Conservation (phyloP, 495 filamentous ascomycete genomes). For the Penicillium canariense region DNA sequence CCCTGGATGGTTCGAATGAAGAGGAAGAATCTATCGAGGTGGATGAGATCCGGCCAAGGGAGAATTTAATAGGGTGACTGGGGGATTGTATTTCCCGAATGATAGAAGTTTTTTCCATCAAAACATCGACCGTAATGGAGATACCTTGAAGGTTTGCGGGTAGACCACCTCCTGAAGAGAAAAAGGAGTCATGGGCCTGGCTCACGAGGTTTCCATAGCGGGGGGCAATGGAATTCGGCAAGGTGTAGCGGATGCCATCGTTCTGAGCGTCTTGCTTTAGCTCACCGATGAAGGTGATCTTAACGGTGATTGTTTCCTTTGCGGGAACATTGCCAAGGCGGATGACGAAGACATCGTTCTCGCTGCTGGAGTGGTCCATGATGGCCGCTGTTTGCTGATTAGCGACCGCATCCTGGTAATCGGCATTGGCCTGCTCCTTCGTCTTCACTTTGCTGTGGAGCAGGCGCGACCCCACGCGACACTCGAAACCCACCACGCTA, state of each 20-base stretch:
- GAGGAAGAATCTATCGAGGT: slow-evolving; percentile 20
- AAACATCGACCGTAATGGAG: slow-evolving; percentile 58
- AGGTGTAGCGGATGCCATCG: slow-evolving; percentile 16
- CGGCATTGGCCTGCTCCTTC: slow-evolving; percentile 15
- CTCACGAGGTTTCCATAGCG: slow-evolving; percentile 4
- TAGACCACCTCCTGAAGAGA: neutral
- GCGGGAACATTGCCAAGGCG: slow-evolving; percentile 20
- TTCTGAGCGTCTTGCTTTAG: slow-evolving; percentile 19
- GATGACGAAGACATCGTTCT: slow-evolving; percentile 14
- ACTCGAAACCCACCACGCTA: slow-evolving; percentile 17
- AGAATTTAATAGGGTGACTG: slow-evolving; percentile 64
- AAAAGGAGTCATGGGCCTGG: neutral
- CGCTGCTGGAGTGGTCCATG: slow-evolving; percentile 9
- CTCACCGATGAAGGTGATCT: slow-evolving; percentile 19
- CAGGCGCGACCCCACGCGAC: slow-evolving; percentile 10
- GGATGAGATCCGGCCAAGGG: slow-evolving; percentile 55
- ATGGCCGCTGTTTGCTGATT: slow-evolving; percentile 10
- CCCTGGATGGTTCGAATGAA: slow-evolving; percentile 51
- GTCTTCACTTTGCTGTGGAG: slow-evolving; percentile 19
- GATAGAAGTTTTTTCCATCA: slow-evolving; percentile 51
- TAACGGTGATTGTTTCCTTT: slow-evolving; percentile 7
- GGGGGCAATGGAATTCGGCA: slow-evolving; percentile 19
- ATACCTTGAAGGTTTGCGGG: slow-evolving; percentile 38
- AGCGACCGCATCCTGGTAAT: slow-evolving; percentile 13
- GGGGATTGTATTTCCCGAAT: slow-evolving; percentile 62